Conservation (phyloP, 148 eudicot genomes). For the Mesembryanthemum crystallinum region DNA sequence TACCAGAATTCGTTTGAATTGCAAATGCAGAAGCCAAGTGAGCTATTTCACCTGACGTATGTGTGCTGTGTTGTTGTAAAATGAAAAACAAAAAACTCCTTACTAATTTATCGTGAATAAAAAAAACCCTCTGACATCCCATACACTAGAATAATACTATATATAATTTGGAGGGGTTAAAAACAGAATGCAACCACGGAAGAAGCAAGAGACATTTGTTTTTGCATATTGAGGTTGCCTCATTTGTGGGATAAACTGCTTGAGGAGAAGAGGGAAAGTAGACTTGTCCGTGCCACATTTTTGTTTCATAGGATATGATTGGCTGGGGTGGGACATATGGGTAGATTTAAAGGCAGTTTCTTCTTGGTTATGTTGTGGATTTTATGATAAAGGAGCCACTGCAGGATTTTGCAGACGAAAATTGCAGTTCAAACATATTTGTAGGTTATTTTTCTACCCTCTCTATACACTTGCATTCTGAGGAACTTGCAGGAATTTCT, state of each 20-base stretch:
- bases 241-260: background rate
- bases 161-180: no score
- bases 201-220: no score
- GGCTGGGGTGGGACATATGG: no score
- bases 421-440: background rate
- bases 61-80: background rate
- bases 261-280: background rate
- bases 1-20: no score
- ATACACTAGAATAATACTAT: no score
- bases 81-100: background rate
- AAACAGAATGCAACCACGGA: background rate
- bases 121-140: background rate
- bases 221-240: background rate
- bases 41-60: background rate
- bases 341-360: background rate
- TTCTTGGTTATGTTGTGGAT: background rate
- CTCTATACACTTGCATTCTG: background rate
- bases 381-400: background rate
- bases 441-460: background rate
- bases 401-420: background rate
- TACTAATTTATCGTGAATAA: no score
- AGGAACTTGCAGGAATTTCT: background rate
- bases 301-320: background rate
- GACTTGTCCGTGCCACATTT: background rate
- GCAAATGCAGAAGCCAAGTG: background rate